Evolutionary conservation across 345 rosid species (phyloP), one percentile per base, ranked within the genome.

Genomic region (Odontarrhena argentea): DNA sequence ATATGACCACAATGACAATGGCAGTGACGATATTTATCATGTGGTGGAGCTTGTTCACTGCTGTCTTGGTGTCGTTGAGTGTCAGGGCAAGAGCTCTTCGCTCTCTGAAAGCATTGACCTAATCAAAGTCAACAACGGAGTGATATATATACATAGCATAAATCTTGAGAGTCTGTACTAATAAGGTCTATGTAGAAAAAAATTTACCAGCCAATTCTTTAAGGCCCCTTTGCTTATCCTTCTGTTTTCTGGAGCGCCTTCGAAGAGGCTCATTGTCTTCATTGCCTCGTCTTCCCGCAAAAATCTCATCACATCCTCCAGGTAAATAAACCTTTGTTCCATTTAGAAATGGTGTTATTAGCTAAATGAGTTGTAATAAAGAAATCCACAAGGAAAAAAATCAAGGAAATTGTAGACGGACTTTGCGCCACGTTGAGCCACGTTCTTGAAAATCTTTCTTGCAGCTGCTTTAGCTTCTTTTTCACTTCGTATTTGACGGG

Each of bases 11-110:
- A 41, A 84, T 84, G 43, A 83, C 65, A 46, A 68, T 64, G 24
- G 64, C 76, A n/a, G 81, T 87, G 22, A 85, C 15, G 9, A 69
- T 55, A 63, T 94, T 87, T 3, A 87, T 80, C 83, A 94, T 80
- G 0, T 79, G 83, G 73, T 88, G 96, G 32, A 94, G 97, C 73
- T 82, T 88, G 82, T 86, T 84, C 62, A 94, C 96, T 0, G 97
- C 98, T 40, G 98, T 93, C 66, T 93, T 90, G 28, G 99, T 90
- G 60, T 90, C 97, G 38, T 93, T 90, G 45, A 93, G 72, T 2
- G 98, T 88, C 71, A 94, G 42, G n/a, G 99, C 89, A 41, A 94
- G 97, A 36, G 99, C 99, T 76, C 82, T 84, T 70, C 97, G 79
- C 70, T 91, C 97, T 77, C 99, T 86, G 65, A 88, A 94, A 41